Evolutionary conservation across 2,329 filamentous ascomycete genomes (phyloP), one percentile per base, ranked within the genome.

Genomic region (Pseudonectria foliicola): DNA sequence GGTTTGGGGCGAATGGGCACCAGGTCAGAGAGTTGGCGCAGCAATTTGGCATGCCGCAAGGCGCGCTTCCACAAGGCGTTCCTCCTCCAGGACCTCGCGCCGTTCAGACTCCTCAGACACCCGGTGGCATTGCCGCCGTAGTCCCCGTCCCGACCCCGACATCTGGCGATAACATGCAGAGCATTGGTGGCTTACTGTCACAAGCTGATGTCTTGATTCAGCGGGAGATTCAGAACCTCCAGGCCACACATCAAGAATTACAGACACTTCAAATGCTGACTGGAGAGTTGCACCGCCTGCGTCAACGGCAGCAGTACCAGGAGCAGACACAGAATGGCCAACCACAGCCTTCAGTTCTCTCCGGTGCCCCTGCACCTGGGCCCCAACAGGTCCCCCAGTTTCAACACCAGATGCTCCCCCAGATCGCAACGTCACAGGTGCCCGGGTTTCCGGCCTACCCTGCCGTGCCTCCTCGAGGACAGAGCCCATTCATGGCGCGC

Each of bases 1-100:
- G 82, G 0, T 85, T 90, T 48, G 85, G 81, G n/a, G 80, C 85
- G 66, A 82, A 60, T 57, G 80, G 60, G 59, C 64, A 71, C 13
- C 75, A 85, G 38, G 70, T 85, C 24, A 72, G 78, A 36, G 80
- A 85, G 44, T 64, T 86, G 45, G 79, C 76, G 5, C 75, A 80
- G 40, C 75, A 76, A 40, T 67, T 85, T 46, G 76, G 75, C 16
- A 50, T 68, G 13, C 64, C 62, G 5, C 56, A 53, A 26, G 50
- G 44, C 10, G 48, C 39, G 27, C 40, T 46, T 13, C 49, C 53
- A 21, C 50, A 51, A 31, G 50, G 45, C 2, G 27, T 43, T 27
- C 43, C 33, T 15, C 45, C 38, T 15, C 46, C 45, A 12, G 39
- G 25, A 21, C 27, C 34, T 15, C 21, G 14, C 7, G 31, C 24